phyloP scores from a whole-genome alignment of 257 asterid species.

The Solanum sejunctum region DNA sequence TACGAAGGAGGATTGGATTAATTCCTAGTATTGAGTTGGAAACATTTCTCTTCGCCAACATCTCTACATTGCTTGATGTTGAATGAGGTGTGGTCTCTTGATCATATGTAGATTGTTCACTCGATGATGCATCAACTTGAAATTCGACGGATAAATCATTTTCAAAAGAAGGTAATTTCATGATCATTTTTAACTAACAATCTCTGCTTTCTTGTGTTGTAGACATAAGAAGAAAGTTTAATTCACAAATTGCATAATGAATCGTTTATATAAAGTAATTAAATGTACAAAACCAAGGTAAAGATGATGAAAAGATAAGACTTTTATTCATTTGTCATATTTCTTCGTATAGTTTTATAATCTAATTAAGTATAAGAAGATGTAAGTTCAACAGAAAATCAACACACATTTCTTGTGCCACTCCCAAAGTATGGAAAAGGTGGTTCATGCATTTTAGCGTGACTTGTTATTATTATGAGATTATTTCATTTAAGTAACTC shows the following conservation, averaged over 20 bases:
- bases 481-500: neutral
- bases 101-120: slow-evolving; percentile 13
- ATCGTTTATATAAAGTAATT: neutral
- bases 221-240: neutral
- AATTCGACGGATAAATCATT: slow-evolving; percentile 1
- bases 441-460: slow-evolving; percentile 40
- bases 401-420: slow-evolving; percentile 44
- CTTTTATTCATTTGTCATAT: neutral
- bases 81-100: slow-evolving; percentile 12
- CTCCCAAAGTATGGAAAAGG: slow-evolving; percentile 15
- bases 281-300: neutral
- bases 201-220: neutral
- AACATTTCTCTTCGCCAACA: neutral
- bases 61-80: neutral
- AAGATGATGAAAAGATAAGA: neutral
- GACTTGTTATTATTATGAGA: neutral
- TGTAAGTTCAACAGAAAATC: slow-evolving; percentile 8
- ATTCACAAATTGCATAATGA: neutral
- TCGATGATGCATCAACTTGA: slow-evolving; percentile 17
- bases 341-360: neutral
- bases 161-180: neutral
- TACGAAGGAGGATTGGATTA: neutral
- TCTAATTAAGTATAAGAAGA: neutral
- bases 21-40: neutral
- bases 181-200: neutral